Conservation (phyloP, 78 protist genomes). For the Chrysochromulina parva region DNA sequence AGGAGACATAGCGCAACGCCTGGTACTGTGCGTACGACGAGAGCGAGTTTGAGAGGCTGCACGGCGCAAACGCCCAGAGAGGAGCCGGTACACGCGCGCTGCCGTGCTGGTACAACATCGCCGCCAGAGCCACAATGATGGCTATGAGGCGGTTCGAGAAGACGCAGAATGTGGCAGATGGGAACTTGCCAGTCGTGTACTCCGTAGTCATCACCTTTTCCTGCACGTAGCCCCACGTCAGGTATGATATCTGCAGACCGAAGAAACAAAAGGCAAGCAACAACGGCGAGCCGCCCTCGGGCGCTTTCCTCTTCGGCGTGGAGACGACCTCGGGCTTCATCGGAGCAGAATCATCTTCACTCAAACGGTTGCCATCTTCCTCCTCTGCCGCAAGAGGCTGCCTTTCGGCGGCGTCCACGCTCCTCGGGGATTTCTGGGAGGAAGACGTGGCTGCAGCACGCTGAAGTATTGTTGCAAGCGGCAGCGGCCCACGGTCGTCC, state of each 20-base stretch:
- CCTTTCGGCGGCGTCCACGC: too few relatives aligned
- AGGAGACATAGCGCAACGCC: constrained; percentile 35
- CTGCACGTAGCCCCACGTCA: neutral
- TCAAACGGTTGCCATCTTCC: too few relatives aligned
- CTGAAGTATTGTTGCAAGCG: too few relatives aligned
- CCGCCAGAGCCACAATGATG: neutral
- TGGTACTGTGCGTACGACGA: neutral
- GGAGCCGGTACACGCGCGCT: neutral
- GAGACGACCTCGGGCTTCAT: too few relatives aligned
- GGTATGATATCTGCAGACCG: neutral
- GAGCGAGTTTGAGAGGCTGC: neutral
- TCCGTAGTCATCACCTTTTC: neutral
- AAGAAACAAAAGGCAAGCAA: too few relatives aligned
- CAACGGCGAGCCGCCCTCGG: too few relatives aligned
- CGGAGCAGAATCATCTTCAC: too few relatives aligned
- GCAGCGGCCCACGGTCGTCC: too few relatives aligned
- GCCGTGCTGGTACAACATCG: neutral
- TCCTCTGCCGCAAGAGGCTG: too few relatives aligned
- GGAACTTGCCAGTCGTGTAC: neutral
- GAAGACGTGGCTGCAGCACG: too few relatives aligned
- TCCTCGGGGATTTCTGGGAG: too few relatives aligned
- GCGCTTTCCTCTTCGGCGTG: too few relatives aligned
- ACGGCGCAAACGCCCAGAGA: neutral
- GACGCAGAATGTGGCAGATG: neutral
- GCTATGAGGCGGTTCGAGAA: neutral